Base-by-base conservation (phyloP, 768 basidiomycete genomes). In the Suillus luteus region DNA sequence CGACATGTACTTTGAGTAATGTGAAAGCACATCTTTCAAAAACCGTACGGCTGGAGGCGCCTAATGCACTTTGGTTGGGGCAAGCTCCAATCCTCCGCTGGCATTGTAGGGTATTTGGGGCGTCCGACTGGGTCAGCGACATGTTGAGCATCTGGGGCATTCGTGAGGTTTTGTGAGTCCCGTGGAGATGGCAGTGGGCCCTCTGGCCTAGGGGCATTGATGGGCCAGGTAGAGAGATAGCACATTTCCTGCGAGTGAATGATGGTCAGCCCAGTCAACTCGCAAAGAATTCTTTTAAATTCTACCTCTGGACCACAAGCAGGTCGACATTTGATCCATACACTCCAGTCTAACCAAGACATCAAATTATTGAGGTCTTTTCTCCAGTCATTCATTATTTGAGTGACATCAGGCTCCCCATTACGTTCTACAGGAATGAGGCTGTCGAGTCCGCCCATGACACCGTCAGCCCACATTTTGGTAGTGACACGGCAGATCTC, bases 151-250 rank as follows among this genome's bases (percentile, higher is more conserved):
- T 64, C 17, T 1, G 60, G 40, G 2, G 19, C 5, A 19, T 41
- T 5, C 38, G 9, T 22, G 27, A 40, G 2, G 24, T n/a, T 24
- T 17, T 44, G 27, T 41, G 43, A 8, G 27, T 46, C 5, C 6
- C 35, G 35, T 41, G 38, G 15, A 33, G 55, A 7, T 3, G 7
- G 40, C 15, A 59, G 58, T 41, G 33, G 27, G 35, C n/a, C 0
- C 10, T 27, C 4, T 35, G 58, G 24, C 27, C 31, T 15, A 19
- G 48, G 59, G 51, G 64, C 62, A 2, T 66, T 60, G 1, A 67
- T 0, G 33, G 67, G 67, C 71, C 69, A 73, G 1, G 70, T 72
- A 55, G 73, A 65, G 19, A 74, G 52, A 43, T 67, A 74, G 33
- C 72, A 73, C 43, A 69, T 67, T 41, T 73, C 71, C 73, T 73